phyloP scores from a whole-genome alignment of 2,329 filamentous ascomycete species.

The Sclerotinia sclerotiorum region DNA sequence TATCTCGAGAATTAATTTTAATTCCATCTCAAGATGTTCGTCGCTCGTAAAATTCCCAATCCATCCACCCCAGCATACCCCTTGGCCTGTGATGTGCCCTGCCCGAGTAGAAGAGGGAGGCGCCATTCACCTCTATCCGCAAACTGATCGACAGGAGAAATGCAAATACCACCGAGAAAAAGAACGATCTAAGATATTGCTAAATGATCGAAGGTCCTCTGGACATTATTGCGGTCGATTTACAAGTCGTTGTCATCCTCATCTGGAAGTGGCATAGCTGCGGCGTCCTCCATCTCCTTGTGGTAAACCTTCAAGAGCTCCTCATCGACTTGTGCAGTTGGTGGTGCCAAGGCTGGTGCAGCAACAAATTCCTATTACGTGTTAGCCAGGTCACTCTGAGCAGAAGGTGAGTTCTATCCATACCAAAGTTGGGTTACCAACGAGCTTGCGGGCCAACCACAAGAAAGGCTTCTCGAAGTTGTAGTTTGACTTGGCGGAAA shows the following conservation, averaged over 20 bases:
- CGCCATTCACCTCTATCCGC: constrained; percentile 38
- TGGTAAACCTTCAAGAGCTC: constrained; percentile 77
- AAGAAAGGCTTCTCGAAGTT: constrained; percentile 99
- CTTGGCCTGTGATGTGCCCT: constrained; percentile 35
- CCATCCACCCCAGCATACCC: constrained; percentile 32
- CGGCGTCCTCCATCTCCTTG: constrained; percentile 83
- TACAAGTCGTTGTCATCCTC: constrained; percentile 76
- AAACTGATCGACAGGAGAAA: constrained; percentile 35
- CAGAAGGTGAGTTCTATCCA: constrained; percentile 42
- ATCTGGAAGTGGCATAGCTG: constrained; percentile 82
- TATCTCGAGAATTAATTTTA: constrained; percentile 32
- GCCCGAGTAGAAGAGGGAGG: constrained; percentile 34
- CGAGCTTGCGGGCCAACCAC: constrained; percentile 97
- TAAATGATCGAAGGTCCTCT: constrained; percentile 27
- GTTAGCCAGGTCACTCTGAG: constrained; percentile 27
- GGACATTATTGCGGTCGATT: constrained; percentile 27
- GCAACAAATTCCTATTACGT: constrained; percentile 83
- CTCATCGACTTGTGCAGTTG: constrained; percentile 86
- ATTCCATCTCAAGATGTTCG: constrained; percentile 33
- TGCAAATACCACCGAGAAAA: constrained; percentile 39
- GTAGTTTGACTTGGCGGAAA: constrained; percentile 99
- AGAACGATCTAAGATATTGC: constrained; percentile 41
- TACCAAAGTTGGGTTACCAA: constrained; percentile 86
- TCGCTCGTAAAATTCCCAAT: constrained; percentile 36
- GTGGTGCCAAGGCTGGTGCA: constrained; percentile 88